Evolutionary conservation across 495 filamentous ascomycete genomes (phyloP), one percentile per base, ranked within the genome.

Genomic region (Neurospora intermedia): DNA sequence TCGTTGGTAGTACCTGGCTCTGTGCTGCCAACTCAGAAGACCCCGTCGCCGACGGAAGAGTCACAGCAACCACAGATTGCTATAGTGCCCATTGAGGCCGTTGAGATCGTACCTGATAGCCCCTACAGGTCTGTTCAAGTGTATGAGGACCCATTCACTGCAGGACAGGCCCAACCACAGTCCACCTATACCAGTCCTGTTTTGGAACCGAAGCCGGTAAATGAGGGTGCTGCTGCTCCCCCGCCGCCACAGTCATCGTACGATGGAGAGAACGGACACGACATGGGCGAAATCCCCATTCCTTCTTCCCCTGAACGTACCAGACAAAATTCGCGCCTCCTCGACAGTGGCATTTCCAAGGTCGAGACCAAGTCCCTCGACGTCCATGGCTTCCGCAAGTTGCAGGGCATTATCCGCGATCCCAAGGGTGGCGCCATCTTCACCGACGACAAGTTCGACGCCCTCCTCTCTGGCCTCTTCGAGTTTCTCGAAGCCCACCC

Each of bases 381-480:
- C 77, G 92, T 93, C 6, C 92, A 94, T 75, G 93, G 92, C 70
- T 97, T 97, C 82, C 90, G 94, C 69, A 94, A 96, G 74, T 81
- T 98, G 11, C 94, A 96, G 79, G 87, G 89, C 38, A 86, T 97
- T 73, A 90, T 95, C 75, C 89, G 91, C 71, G 89, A 90, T 74
- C 90, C 90, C 73, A 88, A 88, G 73, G 54, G 54, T 3, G 54
- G 27, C 27, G 76, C 85, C 15, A 78, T 80, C 9, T 84, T 89
- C 45, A 79, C 79, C n/a, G 87, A 90, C 62, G 83, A 87, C 69
- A 89, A 88, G 75, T 96, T 95, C 76, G 88, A 91, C 74, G 86
- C 90, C n/a, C 85, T 97, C 43, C 81, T 97, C 10, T 72, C 88
- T 7, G 90, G 90, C 16, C 83, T 97, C 8, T 86, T 97, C 35